phyloP scores from a whole-genome alignment of 23 red algal genomes.

The Gracilaria gracilis region DNA sequence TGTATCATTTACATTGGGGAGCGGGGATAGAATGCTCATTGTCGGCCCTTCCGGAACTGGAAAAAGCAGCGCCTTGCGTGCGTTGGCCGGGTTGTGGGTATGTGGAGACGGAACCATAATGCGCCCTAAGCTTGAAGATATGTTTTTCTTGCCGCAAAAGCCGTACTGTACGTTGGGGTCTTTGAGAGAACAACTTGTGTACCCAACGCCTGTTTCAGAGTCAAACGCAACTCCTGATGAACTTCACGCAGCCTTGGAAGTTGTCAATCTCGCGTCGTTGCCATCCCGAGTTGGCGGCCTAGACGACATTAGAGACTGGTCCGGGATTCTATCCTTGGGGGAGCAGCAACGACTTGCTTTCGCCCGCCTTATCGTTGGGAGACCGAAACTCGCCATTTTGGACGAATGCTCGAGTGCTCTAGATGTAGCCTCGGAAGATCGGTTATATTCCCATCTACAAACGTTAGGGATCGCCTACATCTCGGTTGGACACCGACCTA shows the following conservation, averaged over 20 bases:
- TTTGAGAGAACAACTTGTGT: constrained; percentile 88
- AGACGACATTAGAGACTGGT: constrained; percentile 81
- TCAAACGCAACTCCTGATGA: constrained; percentile 54
- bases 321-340: constrained; percentile 84
- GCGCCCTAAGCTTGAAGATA: constrained; percentile 62
- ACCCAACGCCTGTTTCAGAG: constrained; percentile 71
- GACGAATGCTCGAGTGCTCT: constrained; percentile 93
- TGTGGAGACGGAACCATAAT: constrained; percentile 67
- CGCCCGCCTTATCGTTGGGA: constrained; percentile 78
- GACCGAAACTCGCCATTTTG: constrained; percentile 76
- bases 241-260: constrained; percentile 63
- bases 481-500: constrained; percentile 86
- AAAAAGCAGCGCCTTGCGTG: constrained; percentile 87
- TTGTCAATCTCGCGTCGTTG: constrained; percentile 68
- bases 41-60: constrained; percentile 89
- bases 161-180: constrained; percentile 97
- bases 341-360: constrained; percentile 96
- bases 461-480: constrained; percentile 56
- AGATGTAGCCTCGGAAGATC: constrained; percentile 86
- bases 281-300: constrained; percentile 76
- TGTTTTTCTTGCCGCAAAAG: constrained; percentile 96
- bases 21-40: constrained; percentile 85
- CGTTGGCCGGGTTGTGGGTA: constrained; percentile 90
- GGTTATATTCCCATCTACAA: constrained; percentile 80
- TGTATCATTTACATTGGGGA: constrained; percentile 65